Percentiles rank a stretch among this genome's conserved stretches.
These are phyloP conservation scores for Pseudocercospora cruenta DNA, from an alignment of 2,329 filamentous ascomycete genomes.

Conservation along the genomic window DNA sequence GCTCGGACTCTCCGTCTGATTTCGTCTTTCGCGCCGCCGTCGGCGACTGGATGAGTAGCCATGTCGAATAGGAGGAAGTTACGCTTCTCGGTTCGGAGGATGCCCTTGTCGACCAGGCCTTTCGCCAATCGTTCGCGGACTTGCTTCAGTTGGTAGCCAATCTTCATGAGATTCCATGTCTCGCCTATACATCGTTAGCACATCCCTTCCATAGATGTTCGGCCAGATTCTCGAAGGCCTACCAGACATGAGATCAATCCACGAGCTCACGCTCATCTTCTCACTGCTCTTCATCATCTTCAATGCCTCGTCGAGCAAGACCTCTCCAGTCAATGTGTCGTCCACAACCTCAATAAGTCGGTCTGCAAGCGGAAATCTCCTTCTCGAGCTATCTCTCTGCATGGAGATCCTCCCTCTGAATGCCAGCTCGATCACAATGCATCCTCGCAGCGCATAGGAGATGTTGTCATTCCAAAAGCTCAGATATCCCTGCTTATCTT, in stretches of 20 bases:
- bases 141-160: slow-evolving; percentile 99
- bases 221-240: slow-evolving; percentile 39
- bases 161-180: slow-evolving; percentile 99
- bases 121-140: slow-evolving; percentile 96
- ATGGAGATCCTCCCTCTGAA: slow-evolving; percentile 96
- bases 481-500: slow-evolving; percentile 99
- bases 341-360: slow-evolving; percentile 96
- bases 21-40: slow-evolving; percentile 96
- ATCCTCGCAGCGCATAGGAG: slow-evolving; percentile 93
- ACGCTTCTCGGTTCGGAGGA: slow-evolving; percentile 96
- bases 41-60: slow-evolving; percentile 96
- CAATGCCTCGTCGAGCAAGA: slow-evolving; percentile 92
- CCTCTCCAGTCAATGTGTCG: slow-evolving; percentile 93
- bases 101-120: slow-evolving; percentile 97
- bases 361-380: slow-evolving; percentile 90
- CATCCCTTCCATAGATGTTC: background rate
- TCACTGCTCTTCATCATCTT: slow-evolving; percentile 99
- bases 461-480: slow-evolving; percentile 99
- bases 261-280: slow-evolving; percentile 99
- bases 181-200: slow-evolving; percentile 67
- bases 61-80: slow-evolving; percentile 99
- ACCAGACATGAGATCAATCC: slow-evolving; percentile 99
- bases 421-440: slow-evolving; percentile 96
- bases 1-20: slow-evolving; percentile 90
- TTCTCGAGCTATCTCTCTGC: slow-evolving; percentile 91